Conservation (phyloP, 768 basidiomycete species). For the Pisolithus albus region DNA sequence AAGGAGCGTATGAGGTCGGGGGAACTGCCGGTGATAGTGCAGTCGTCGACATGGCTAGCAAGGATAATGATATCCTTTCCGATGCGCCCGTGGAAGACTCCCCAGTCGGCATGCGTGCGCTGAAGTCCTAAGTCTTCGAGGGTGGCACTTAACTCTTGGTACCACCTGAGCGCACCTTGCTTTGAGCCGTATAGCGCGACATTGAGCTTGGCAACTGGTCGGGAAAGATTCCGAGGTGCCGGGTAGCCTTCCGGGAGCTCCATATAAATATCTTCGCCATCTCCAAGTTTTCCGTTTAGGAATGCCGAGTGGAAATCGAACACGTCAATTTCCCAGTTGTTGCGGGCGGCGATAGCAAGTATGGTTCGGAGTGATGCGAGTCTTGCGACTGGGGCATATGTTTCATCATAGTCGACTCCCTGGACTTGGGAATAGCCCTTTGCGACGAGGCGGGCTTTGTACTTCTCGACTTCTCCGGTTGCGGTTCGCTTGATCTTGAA, state of each 20-base stretch:
- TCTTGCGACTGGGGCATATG: too few species aligned
- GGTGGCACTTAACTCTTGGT: background rate
- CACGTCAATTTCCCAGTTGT: constrained; percentile 32
- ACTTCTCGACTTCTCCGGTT: constrained; percentile 23
- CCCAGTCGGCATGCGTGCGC: background rate
- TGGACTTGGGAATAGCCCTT: too few species aligned
- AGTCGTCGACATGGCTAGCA: constrained; percentile 1
- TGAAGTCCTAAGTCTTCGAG: background rate
- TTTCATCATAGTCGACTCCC: too few species aligned
- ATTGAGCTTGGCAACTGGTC: background rate
- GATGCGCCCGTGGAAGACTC: background rate
- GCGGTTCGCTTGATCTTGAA: constrained; percentile 35
- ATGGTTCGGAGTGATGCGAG: constrained; percentile 1
- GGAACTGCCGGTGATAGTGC: background rate
- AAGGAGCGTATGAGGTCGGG: background rate
- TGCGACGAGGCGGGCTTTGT: constrained; percentile 3
- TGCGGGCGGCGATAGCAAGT: constrained; percentile 1
- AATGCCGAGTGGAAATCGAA: constrained; percentile 39
- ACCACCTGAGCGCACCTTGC: background rate
- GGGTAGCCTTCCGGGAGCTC: background rate
- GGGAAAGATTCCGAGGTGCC: background rate
- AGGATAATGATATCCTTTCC: background rate
- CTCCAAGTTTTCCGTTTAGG: constrained; percentile 32
- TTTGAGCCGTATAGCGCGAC: background rate
- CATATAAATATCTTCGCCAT: constrained; percentile 24